Evolutionary conservation across 2,329 filamentous ascomycete species (phyloP).

Genomic region (Colletotrichum tabaci): DNA sequence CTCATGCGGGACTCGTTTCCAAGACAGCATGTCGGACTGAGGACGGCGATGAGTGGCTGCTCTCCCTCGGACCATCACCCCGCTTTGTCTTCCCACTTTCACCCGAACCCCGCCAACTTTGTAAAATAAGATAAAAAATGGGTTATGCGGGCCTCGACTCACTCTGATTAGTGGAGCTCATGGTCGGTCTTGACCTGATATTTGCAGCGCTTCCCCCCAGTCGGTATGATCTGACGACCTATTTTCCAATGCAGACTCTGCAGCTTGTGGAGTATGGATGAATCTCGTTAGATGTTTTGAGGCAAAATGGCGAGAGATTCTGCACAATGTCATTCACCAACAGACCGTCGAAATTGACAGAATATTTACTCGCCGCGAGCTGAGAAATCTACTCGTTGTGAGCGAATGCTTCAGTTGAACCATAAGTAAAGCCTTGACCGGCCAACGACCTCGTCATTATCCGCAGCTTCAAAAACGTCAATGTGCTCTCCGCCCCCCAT

Average conservation of each 20-base stretch:
- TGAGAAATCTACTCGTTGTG: too few relatives aligned
- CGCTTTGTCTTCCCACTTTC: neutral
- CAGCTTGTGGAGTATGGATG: too few relatives aligned
- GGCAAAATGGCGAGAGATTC: neutral
- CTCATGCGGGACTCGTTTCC: neutral
- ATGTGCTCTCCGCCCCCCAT: too few relatives aligned
- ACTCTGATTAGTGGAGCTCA: neutral
- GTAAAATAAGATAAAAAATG: neutral
- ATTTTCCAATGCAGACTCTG: neutral
- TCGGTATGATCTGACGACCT: neutral
- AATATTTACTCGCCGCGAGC: too few relatives aligned
- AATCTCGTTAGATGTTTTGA: neutral
- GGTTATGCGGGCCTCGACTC: neutral
- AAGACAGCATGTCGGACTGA: neutral
- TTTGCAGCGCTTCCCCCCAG: neutral
- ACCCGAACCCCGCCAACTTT: neutral
- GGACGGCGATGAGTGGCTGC: neutral
- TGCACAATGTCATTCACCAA: neutral
- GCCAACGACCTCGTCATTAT: too few relatives aligned
- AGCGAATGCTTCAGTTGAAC: too few relatives aligned
- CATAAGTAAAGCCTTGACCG: too few relatives aligned
- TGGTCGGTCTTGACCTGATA: neutral
- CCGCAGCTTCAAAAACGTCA: too few relatives aligned
- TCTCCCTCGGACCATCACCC: constrained; percentile 17
- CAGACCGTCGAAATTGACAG: neutral